phyloP scores from a whole-genome alignment of 2,329 filamentous ascomycete genomes.

The Parascedosporium putredinis region DNA sequence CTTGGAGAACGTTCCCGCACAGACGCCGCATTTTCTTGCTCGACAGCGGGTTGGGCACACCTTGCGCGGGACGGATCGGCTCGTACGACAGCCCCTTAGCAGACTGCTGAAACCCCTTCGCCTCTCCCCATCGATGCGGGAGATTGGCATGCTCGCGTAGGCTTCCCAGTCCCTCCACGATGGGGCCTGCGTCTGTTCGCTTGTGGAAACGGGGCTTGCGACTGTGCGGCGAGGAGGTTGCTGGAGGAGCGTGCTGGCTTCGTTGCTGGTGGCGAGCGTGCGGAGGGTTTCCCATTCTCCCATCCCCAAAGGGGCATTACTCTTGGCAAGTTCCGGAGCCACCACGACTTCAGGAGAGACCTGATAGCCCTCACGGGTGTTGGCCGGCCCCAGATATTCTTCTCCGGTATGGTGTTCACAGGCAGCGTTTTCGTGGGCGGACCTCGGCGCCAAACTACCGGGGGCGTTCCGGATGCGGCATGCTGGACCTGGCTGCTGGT shows the following conservation, averaged over 20 bases:
- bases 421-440: slow-evolving; percentile 23
- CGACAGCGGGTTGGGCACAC: background rate
- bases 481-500: slow-evolving; percentile 30
- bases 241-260: slow-evolving; percentile 19
- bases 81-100: background rate
- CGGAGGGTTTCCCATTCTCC: slow-evolving; percentile 46
- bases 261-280: slow-evolving; percentile 29
- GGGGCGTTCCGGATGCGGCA: slow-evolving; percentile 15
- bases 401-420: slow-evolving; percentile 23
- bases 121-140: background rate
- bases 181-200: background rate
- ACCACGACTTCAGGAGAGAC: background rate
- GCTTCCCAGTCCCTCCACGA: background rate
- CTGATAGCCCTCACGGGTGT: slow-evolving; percentile 7
- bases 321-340: background rate
- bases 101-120: background rate
- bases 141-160: background rate
- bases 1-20: background rate
- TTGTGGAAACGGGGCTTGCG: slow-evolving; percentile 12
- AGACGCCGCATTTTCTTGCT: background rate
- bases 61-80: background rate
- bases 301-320: slow-evolving; percentile 30
- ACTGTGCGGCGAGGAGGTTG: slow-evolving; percentile 26
- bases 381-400: slow-evolving; percentile 40
- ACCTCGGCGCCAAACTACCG: slow-evolving; percentile 15